Percentiles rank a stretch among this genome's conserved stretches.
Conservation (phyloP, 108 stramenopile genomes). For the Skeletonema menzelii region DNA sequence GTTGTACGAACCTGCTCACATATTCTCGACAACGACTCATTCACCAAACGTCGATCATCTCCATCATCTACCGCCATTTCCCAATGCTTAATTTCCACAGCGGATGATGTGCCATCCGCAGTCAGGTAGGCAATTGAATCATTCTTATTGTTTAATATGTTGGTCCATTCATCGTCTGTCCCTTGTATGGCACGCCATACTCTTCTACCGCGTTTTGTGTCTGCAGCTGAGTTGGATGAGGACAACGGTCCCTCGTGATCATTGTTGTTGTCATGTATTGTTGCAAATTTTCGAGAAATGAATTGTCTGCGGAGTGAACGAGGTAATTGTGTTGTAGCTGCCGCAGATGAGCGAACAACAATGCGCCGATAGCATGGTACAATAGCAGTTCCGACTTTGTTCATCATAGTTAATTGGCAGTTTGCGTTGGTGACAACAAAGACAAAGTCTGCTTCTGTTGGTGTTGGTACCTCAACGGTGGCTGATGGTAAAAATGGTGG, state of each 20-base stretch:
- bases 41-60: constrained; percentile 17
- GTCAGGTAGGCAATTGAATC: neutral
- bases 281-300: neutral
- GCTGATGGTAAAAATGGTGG: no score
- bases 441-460: no score
- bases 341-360: neutral
- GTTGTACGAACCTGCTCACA: constrained; percentile 39
- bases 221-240: neutral
- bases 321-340: neutral
- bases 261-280: neutral
- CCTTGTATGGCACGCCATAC: constrained; percentile 24
- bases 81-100: constrained; percentile 20
- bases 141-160: neutral
- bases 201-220: constrained; percentile 26
- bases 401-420: neutral
- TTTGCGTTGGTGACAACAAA: no score
- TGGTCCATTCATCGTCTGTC: constrained; percentile 4
- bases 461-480: no score
- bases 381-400: neutral
- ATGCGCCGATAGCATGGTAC: neutral
- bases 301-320: neutral
- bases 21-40: constrained; percentile 35
- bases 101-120: constrained; percentile 2
- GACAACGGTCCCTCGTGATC: neutral
- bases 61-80: constrained; percentile 35